Evolutionary conservation across 176 grass and related monocot genomes (phyloP).

Genomic region (Ananas comosus): DNA sequence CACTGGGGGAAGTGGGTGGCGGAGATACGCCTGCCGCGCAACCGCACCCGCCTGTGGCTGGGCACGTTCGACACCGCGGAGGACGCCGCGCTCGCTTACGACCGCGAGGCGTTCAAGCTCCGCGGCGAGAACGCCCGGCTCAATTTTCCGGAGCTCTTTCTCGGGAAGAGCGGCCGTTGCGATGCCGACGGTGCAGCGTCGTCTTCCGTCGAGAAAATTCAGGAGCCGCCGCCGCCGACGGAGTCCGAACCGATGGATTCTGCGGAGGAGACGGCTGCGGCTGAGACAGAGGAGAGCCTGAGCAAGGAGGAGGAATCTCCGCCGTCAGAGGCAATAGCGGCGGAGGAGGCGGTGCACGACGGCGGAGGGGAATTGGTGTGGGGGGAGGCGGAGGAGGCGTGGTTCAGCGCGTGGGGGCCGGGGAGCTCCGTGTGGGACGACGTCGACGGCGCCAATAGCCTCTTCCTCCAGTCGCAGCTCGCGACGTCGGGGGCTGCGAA

Average conservation of each 20-base stretch:
- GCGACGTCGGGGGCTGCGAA: slow-evolving; percentile 25
- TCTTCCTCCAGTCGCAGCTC: slow-evolving; percentile 76
- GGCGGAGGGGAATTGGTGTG: slow-evolving; percentile 31
- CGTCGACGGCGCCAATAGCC: slow-evolving; percentile 65
- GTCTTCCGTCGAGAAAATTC: slow-evolving; percentile 20
- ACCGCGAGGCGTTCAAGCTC: slow-evolving; percentile 83
- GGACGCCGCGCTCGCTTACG: slow-evolving; percentile 95
- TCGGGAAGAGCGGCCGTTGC: slow-evolving; percentile 40
- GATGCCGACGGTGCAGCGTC: slow-evolving; percentile 39
- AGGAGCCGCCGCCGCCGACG: slow-evolving; percentile 30
- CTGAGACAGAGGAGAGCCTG: neutral
- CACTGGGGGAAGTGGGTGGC: slow-evolving; percentile 99
- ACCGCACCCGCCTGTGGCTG: slow-evolving; percentile 88
- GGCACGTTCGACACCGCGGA: slow-evolving; percentile 97
- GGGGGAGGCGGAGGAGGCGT: slow-evolving; percentile 69
- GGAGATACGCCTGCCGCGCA: slow-evolving; percentile 85
- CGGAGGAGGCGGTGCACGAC: neutral
- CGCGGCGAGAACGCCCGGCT: slow-evolving; percentile 79
- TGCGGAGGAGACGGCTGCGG: neutral
- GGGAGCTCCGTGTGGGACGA: slow-evolving; percentile 93
- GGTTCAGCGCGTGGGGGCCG: slow-evolving; percentile 88
- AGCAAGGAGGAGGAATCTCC: slow-evolving; percentile 9
- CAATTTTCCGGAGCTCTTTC: slow-evolving; percentile 91
- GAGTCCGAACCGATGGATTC: neutral
- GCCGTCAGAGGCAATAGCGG: slow-evolving; percentile 1